Evolutionary conservation across 2,329 filamentous ascomycete genomes (phyloP).

Genomic region (Fusarium nisikadoi): DNA sequence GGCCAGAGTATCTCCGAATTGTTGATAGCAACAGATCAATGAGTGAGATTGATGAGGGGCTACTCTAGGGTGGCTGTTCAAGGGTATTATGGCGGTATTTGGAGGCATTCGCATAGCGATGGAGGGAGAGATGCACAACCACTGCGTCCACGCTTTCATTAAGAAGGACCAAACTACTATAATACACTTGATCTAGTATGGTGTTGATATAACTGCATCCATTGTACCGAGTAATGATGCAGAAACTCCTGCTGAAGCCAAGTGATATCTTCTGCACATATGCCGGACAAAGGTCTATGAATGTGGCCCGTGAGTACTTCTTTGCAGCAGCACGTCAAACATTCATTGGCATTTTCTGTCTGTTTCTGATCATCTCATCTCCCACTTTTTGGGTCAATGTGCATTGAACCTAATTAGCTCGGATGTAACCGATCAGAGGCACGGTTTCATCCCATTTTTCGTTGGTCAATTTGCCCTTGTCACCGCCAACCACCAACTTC

Average conservation of each 20-base stretch:
- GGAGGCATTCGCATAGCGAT: not conserved
- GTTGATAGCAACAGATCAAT: not conserved
- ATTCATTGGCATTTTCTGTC: not conserved
- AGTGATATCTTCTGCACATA: not conserved
- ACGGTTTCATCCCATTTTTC: slow-evolving; percentile 12
- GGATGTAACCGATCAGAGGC: slow-evolving; percentile 41
- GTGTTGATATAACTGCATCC: not conserved
- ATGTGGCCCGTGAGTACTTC: slow-evolving; percentile 19
- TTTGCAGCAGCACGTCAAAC: slow-evolving; percentile 5
- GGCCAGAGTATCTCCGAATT: slow-evolving; percentile 3
- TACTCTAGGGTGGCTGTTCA: slow-evolving; percentile 18
- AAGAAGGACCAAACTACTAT: not conserved
- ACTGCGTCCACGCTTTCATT: not conserved
- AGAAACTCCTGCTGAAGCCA: not conserved
- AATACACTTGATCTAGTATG: rapidly evolving
- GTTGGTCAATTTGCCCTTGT: slow-evolving; percentile 7
- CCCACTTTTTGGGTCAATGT: slow-evolving; percentile 25
- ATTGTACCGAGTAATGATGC: not conserved
- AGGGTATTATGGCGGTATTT: not conserved
- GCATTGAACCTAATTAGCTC: slow-evolving; percentile 28
- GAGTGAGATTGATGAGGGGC: not conserved
- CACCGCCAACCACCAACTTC: slow-evolving; percentile 26
- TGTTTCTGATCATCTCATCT: slow-evolving; percentile 9
- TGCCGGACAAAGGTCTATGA: not conserved
- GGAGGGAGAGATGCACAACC: not conserved